A percentile compares a stretch with the other conserved stretches of the same genome.
Conservation (phyloP, 2,329 filamentous ascomycete genomes). For the Madurella fahalii region DNA sequence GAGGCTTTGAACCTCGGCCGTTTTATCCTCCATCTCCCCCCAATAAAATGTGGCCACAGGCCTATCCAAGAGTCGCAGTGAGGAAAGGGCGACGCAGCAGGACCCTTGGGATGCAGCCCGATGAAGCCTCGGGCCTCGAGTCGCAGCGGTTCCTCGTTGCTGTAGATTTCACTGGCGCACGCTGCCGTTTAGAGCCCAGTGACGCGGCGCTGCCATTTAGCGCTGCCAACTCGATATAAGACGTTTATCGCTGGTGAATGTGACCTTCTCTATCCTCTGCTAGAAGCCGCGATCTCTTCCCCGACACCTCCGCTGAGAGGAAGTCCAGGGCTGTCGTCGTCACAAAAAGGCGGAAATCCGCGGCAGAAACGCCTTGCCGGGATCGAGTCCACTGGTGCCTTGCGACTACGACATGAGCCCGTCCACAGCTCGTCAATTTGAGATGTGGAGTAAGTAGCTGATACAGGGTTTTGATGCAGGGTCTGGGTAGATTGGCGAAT, state of each 20-base stretch:
- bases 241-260: background rate
- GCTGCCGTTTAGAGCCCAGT: background rate
- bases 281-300: background rate
- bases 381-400: slow-evolving; percentile 9
- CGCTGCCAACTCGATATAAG: background rate
- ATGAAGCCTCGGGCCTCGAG: background rate
- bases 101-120: slow-evolving; percentile 1
- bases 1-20: slow-evolving; percentile 43
- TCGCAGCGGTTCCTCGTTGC: slow-evolving; percentile 1
- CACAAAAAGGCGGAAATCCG: slow-evolving; percentile 20
- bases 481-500: background rate
- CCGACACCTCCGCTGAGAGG: slow-evolving; percentile 1
- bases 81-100: slow-evolving; percentile 8
- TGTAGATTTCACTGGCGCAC: background rate
- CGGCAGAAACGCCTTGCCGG: slow-evolving; percentile 19
- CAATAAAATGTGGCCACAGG: background rate
- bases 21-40: slow-evolving; percentile 16
- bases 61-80: background rate
- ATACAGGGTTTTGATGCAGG: background rate
- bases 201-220: background rate
- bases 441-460: slow-evolving; percentile 1
- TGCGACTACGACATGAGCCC: background rate
- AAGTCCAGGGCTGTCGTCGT: slow-evolving; percentile 18
- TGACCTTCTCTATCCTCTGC: background rate
- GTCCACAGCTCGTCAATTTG: background rate